These are phyloP conservation scores for Heritiera littoralis DNA, from an alignment of 345 rosid species.

Conservation along the genomic window DNA sequence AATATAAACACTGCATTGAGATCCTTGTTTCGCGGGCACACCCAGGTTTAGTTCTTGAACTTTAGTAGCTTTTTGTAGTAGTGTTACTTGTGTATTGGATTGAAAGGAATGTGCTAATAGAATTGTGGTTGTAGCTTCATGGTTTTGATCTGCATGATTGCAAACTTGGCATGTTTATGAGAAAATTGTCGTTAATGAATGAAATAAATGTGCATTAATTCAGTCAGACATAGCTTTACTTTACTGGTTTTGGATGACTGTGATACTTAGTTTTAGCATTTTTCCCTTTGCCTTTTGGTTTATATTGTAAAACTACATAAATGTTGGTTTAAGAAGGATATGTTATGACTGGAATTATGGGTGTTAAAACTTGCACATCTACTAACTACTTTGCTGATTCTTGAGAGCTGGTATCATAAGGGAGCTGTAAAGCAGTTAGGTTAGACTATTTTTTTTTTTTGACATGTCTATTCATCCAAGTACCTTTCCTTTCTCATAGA, in stretches of 20 bases:
- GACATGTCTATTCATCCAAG: background rate
- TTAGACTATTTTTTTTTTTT: background rate
- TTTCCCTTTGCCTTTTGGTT: background rate
- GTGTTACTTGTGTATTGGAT: background rate
- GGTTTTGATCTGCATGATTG: background rate
- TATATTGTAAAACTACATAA: background rate
- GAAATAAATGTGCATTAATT: background rate
- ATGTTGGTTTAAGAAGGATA: background rate
- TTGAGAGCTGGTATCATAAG: background rate
- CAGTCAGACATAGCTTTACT: background rate
- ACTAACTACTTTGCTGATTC: background rate
- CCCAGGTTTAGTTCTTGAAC: constrained; percentile 50
- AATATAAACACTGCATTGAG: constrained; percentile 80
- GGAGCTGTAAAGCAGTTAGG: background rate
- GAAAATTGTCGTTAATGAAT: background rate
- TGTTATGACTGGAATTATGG: background rate
- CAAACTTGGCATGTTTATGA: background rate
- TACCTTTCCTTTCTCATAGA: constrained; percentile 46
- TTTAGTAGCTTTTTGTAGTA: background rate
- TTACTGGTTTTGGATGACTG: background rate
- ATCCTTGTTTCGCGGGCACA: constrained; percentile 77
- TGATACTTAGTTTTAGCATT: background rate
- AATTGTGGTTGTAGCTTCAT: background rate
- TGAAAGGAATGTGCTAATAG: background rate
- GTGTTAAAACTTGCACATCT: background rate